Evolutionary conservation across 331 rosid genomes (phyloP), one percentile per base, ranked within the genome.

Genomic region (Phaseolus coccineus): DNA sequence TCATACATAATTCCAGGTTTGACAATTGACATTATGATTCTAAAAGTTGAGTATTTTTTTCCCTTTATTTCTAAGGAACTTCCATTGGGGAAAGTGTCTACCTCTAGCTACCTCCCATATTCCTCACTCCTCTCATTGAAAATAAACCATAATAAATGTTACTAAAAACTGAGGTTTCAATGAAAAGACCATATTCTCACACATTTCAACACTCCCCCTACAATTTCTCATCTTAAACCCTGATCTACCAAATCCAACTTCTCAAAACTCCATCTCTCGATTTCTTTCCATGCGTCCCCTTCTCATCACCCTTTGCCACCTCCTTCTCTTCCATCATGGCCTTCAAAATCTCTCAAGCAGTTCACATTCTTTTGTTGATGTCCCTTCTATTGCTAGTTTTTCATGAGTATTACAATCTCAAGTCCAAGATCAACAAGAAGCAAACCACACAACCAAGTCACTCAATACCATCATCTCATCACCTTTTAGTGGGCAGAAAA

Each of bases 51-150:
- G 69, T 78, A 79, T 75, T 39, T 35, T 31, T 31, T 13, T 83
- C 61, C 69, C 94, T 90, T 90, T 85, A 69, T 79, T 88, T 84
- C 88, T 83, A 92, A 88, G 93, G 56, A 87, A 88, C 88, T 83
- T 80, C 79, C 81, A 81, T 78, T 84, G 86, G 84, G 74, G 74
- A 85, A 85, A 55, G 71, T 77, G 73, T 74, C 83, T 81, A 81
- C 73, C 61, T 70, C 72, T 19, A 19, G 22, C 22, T 59, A 69
- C 15, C 15, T 33, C 74, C 24, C 47, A 78, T 77, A 46, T 56
- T 62, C 71, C 39, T 74, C 73, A 33, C 50, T 81, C 80, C 52
- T 14, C 69, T 85, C 87, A 52, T 71, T 83, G 31, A 73, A 72
- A 83, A 63, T 63, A 69, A 58, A 74, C 62, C 84, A 78, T 73